Evolutionary conservation across 192 early-diverging fungal species (phyloP).

Genomic region (Gonapodya prolifera): DNA sequence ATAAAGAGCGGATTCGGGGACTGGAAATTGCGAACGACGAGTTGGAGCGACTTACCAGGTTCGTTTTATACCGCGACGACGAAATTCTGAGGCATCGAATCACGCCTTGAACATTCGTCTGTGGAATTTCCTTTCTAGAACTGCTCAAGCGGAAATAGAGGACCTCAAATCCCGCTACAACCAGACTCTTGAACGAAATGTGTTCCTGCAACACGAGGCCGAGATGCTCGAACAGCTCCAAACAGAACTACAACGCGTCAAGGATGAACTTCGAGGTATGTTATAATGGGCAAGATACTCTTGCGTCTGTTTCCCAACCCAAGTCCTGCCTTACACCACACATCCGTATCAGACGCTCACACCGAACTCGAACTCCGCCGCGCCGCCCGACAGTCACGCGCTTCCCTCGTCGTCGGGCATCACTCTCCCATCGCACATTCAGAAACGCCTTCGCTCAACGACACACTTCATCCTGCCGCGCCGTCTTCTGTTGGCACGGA

Average conservation of each 20-base stretch:
- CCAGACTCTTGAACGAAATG: neutral
- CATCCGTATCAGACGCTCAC: neutral
- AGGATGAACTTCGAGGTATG: neutral
- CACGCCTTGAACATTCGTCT: neutral
- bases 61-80: neutral
- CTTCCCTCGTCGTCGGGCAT: neutral
- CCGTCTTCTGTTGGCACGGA: neutral
- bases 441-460: neutral
- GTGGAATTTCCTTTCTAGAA: neutral
- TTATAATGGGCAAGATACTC: too few relatives aligned
- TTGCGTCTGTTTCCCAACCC: neutral
- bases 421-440: neutral
- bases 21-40: neutral
- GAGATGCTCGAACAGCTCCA: neutral
- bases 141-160: neutral
- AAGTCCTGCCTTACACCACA: neutral
- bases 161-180: neutral
- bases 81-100: too few relatives aligned
- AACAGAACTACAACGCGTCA: neutral
- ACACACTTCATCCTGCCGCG: neutral
- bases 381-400: neutral
- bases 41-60: neutral
- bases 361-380: neutral
- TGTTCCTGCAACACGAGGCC: neutral
- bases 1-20: neutral